Base-by-base conservation (phyloP, 2,329 filamentous ascomycete genomes). In the Penicillium sumatraense region DNA sequence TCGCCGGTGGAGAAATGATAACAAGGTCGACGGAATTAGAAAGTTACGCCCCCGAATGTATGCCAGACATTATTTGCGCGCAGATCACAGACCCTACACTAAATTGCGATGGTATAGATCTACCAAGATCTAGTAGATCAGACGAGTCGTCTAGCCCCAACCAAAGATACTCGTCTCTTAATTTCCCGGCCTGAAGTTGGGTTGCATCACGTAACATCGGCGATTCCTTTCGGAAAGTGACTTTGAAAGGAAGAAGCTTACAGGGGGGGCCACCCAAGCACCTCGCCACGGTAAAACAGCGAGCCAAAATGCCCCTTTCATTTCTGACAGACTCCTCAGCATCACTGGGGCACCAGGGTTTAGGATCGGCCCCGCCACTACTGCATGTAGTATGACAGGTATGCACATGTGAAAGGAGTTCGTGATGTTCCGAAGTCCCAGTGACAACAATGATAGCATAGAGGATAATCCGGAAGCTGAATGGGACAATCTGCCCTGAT, bases 191-290 rank as follows among this genome's bases (percentile, higher is more conserved):
- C 24, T 52, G 41, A 46, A 56, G 58, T 63, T 59, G 53, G 60
- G 62, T 66, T 67, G 63, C 63, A 63, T 66, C 54, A 61, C 56
- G 62, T 61, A 48, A 56, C 46, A 67, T 61, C 60, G 52, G 46
- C 56, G 51, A 54, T 57, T 51, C 48, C 23, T 56, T 58, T 58
- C 50, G 58, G 62, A 59, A 61, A 58, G 57, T 59, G 56, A 56
- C 58, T 56, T 56, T 27, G 31, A 40, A 42, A 13, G 23, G 40
- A 23, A 24, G 40, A 61, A 58, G 60, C 51, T 57, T 58, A 61
- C 56, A 27, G 48, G 23, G 31, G 36, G 20, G 26, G 31, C 14
- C 20, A 31, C n/a, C 10, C 26, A 20, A 35, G 11, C 11, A 5
- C 23, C 10, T 44, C 14, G 31, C 33, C 45, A 40, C 47, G 51